These are phyloP conservation scores for Escallonia herrerae DNA, from an alignment of 129 eudicot species.

Conservation along the genomic window DNA sequence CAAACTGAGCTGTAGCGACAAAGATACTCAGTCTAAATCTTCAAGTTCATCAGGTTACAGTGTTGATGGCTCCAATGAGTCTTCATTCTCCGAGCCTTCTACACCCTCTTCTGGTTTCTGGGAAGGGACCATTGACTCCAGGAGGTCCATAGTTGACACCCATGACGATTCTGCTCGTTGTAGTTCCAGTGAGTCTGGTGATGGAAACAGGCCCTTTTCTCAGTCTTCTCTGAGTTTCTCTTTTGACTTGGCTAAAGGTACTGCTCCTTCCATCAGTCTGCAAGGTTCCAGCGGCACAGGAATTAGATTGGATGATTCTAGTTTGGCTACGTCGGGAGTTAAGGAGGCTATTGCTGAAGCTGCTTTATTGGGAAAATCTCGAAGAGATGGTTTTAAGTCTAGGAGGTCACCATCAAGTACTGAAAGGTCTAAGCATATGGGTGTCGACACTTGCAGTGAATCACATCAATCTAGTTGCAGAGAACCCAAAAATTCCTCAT, in stretches of 20 bases:
- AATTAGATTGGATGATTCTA: conserved; percentile 16
- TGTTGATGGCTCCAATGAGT: conserved; percentile 27
- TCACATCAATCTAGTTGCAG: conserved; percentile 10
- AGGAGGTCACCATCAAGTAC: conserved; percentile 13
- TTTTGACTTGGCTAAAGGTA: background rate
- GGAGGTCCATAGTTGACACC: conserved; percentile 21
- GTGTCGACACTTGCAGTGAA: conserved; percentile 2
- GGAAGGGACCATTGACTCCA: conserved; percentile 31
- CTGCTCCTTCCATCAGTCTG: background rate
- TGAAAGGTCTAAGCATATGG: conserved; percentile 12
- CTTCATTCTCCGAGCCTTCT: conserved; percentile 37
- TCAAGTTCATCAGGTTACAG: conserved; percentile 28
- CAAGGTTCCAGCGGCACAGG: conserved; percentile 10
- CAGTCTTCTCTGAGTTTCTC: conserved; percentile 12
- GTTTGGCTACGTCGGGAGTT: conserved; percentile 10
- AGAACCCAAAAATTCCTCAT: conserved; percentile 15
- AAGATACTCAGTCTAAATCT: conserved; percentile 21
- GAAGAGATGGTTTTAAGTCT: conserved; percentile 12
- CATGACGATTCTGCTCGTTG: conserved; percentile 19
- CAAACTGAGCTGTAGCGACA: conserved; percentile 20
- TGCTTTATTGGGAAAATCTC: conserved; percentile 10
- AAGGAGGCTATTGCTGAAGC: conserved; percentile 20
- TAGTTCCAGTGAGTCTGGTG: conserved; percentile 19
- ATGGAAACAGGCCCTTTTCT: conserved; percentile 11
- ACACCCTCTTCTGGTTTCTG: conserved; percentile 44